A percentile compares a stretch with the other conserved stretches of the same genome.
Evolutionary conservation across 192 early-diverging fungal genomes (phyloP).

Genomic region (Paraglomus brasilianum): DNA sequence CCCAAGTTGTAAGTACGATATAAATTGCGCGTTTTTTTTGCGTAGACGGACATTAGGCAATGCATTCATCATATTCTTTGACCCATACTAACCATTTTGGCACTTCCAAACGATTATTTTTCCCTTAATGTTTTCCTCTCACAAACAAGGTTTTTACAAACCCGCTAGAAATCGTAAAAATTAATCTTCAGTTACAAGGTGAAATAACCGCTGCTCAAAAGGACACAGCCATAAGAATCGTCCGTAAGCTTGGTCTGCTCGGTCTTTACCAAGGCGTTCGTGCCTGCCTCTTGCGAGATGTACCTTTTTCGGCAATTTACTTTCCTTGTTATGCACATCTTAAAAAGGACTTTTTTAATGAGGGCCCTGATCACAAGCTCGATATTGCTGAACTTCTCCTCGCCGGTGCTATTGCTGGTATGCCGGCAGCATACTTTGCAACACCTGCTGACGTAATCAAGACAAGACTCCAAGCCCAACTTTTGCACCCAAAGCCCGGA

Average conservation of each 20-base stretch:
- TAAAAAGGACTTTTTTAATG: conserved; percentile 89
- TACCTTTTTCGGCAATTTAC: conserved; percentile 97
- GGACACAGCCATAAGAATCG: conserved; percentile 77
- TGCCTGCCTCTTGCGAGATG: conserved; percentile 92
- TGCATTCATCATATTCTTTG: not conserved
- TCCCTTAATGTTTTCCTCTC: not conserved
- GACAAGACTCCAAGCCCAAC: conserved; percentile 91
- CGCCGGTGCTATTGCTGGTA: conserved; percentile 92
- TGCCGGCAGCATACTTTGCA: conserved; percentile 95
- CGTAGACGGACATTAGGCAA: not conserved
- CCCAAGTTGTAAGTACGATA: conserved; percentile 58
- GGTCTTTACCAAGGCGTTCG: conserved; percentile 94
- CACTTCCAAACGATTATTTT: not conserved
- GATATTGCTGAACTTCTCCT: conserved; percentile 69
- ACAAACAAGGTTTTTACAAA: conserved; percentile 77
- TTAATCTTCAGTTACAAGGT: conserved; percentile 89
- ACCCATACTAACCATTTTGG: not conserved
- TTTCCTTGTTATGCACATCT: conserved; percentile 97
- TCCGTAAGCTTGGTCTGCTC: conserved; percentile 84
- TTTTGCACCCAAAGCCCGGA: conserved; percentile 64
- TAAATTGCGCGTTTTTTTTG: not conserved
- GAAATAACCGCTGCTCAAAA: conserved; percentile 61
- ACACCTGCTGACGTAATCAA: conserved; percentile 99
- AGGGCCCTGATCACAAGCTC: conserved; percentile 74
- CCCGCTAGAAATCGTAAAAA: conserved; percentile 98